Evolutionary conservation across 1,284 basidiomycete species (phyloP), one percentile per base, ranked within the genome.

Genomic region (Heterobasidion irregulare): DNA sequence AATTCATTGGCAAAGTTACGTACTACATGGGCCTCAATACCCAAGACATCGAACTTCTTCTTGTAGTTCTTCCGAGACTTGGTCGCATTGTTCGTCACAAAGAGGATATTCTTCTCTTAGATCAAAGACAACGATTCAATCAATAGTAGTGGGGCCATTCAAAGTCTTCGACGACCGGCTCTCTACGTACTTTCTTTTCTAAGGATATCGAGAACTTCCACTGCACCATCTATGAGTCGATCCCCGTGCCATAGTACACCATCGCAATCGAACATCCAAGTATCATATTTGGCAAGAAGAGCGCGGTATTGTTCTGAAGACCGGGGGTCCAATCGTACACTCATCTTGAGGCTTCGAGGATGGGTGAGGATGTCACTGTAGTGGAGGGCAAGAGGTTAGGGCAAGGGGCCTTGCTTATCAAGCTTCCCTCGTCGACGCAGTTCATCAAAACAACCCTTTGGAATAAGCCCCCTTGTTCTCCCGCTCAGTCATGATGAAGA

Each of bases 11-110:
- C 32, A 26, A 16, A 33, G n/a, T 53, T 53, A 76, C 84, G 66
- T 69, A 96, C 94, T 64, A 90, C 86, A 63, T 88, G 76, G 13
- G 86, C 92, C 66, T 94, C 78, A 49, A 98, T 82, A 36, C 92
- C 94, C 55, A 98, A 79, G 63, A 84, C 78, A 68, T 96, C 89
- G 66, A 99, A 98, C 69, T 95, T 97, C 53, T 78, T 77, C 74
- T 93, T 93, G 78, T 95, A 95, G 65, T 76, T 86, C 68, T 75
- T 81, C 53, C 96, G 77, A 10, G 92, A 95, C 73, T 96, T 95
- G 50, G 88, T 94, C n/a, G 96, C 96, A 68, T 98, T 99, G 75
- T 98, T 98, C 34, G 95, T 98, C 43, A 98, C 94, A 68, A 98
- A 99, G 44, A 98, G 75, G 52, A 99, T 75, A 57, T 83, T 82